These are phyloP conservation scores for Macadamia integrifolia DNA, from an alignment of 164 flowering plant species.

Conservation along the genomic window DNA sequence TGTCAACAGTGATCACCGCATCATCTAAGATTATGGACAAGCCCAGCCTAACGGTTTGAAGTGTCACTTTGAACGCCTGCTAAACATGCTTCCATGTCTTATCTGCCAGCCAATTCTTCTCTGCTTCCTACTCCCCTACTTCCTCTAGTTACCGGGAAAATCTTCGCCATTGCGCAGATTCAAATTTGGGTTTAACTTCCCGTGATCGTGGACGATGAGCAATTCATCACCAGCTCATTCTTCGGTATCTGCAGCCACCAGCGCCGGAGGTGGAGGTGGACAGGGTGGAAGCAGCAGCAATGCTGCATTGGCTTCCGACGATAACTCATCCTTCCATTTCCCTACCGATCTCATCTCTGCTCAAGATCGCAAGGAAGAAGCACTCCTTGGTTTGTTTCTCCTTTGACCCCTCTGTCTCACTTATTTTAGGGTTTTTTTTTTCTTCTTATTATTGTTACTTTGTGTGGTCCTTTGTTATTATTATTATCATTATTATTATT, in stretches of 20 bases:
- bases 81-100: too few species aligned
- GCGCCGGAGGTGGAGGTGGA: slow-evolving; percentile 35
- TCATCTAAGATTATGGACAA: too few species aligned
- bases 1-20: too few species aligned
- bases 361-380: slow-evolving; percentile 70
- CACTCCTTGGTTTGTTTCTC: slow-evolving; percentile 36
- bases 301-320: slow-evolving; percentile 26
- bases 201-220: slow-evolving; percentile 12
- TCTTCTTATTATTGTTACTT: not conserved
- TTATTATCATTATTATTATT: not conserved
- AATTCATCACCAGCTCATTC: slow-evolving; percentile 49
- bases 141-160: too few species aligned
- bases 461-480: not conserved
- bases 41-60: too few species aligned
- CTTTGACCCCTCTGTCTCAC: slow-evolving; percentile 1
- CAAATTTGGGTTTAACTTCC: too few species aligned
- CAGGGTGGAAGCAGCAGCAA: slow-evolving; percentile 16
- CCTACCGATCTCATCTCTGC: slow-evolving; percentile 40
- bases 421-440: not conserved
- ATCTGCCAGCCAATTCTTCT: too few species aligned
- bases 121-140: too few species aligned
- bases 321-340: slow-evolving; percentile 30
- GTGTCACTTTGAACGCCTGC: too few species aligned
- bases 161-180: too few species aligned
- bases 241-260: slow-evolving; percentile 40